These are phyloP conservation scores for Ophiorrhiza pumila DNA, from an alignment of 257 asterid genomes.

Conservation along the genomic window DNA sequence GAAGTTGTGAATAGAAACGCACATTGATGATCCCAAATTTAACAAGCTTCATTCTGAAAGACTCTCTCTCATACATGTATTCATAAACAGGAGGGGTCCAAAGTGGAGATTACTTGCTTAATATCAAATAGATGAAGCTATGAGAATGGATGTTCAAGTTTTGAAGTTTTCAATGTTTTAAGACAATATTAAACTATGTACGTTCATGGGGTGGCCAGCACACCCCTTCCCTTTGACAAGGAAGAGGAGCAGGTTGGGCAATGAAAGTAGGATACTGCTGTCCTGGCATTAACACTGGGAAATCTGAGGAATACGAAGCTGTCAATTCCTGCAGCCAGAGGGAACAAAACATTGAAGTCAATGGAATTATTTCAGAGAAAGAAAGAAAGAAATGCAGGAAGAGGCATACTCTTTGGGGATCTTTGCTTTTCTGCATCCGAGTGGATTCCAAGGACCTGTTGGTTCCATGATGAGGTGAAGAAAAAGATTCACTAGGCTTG, in stretches of 20 bases:
- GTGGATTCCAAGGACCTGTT: constrained; percentile 22
- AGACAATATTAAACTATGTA: constrained; percentile 17
- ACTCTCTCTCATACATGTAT: neutral
- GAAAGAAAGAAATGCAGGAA: neutral
- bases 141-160: neutral
- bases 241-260: constrained; percentile 77
- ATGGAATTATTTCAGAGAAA: neutral
- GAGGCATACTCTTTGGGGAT: constrained; percentile 32
- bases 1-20: neutral
- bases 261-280: constrained; percentile 76
- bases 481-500: constrained; percentile 35
- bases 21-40: neutral
- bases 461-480: constrained; percentile 29
- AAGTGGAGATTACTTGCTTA: neutral
- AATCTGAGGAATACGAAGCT: constrained; percentile 44
- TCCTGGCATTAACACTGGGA: constrained; percentile 87
- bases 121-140: neutral
- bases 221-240: constrained; percentile 67
- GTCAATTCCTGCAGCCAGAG: constrained; percentile 39
- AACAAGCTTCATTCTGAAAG: neutral
- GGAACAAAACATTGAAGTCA: neutral
- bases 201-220: constrained; percentile 56
- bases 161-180: constrained; percentile 18
- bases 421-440: constrained; percentile 31
- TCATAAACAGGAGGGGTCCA: neutral